Evolutionary conservation across 2,329 filamentous ascomycete species (phyloP).

Genomic region (Pseudogymnoascus sp.): DNA sequence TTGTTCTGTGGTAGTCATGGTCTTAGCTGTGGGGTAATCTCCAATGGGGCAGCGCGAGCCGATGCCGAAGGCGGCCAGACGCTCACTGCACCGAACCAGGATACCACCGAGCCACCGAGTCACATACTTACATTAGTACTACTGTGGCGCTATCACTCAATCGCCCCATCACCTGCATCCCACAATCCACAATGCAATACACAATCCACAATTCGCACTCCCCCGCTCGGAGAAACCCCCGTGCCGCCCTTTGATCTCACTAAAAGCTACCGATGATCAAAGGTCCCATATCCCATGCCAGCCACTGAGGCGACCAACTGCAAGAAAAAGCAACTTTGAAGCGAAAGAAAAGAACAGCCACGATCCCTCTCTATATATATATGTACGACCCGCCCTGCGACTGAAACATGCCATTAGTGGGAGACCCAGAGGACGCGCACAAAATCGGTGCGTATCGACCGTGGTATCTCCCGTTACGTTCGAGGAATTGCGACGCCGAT

Average conservation of each 20-base stretch:
- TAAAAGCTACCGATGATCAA: neutral
- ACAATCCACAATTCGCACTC: neutral
- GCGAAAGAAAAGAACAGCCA: neutral
- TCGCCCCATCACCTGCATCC: neutral
- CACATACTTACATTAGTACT: too few species aligned
- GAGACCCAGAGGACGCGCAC: neutral
- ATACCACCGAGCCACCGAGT: too few species aligned
- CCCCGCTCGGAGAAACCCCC: slow-evolving; percentile 1
- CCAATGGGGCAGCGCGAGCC: slow-evolving; percentile 4
- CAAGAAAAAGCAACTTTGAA: slow-evolving; percentile 3
- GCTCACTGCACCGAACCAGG: neutral
- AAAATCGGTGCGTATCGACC: slow-evolving; percentile 36
- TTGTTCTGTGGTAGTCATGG: neutral
- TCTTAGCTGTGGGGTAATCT: slow-evolving; percentile 2
- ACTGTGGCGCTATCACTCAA: slow-evolving; percentile 1
- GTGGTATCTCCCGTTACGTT: slow-evolving; percentile 40
- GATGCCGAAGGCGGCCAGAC: neutral
- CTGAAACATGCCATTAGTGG: neutral
- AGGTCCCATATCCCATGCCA: neutral
- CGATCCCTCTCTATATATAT: neutral
- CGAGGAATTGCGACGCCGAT: slow-evolving; percentile 31
- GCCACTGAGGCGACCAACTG: neutral
- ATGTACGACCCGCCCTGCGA: neutral
- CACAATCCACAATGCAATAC: neutral
- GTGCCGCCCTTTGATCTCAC: neutral